These are phyloP conservation scores for Candida piceae DNA, from an alignment of 805 yeast species.

Conservation along the genomic window DNA sequence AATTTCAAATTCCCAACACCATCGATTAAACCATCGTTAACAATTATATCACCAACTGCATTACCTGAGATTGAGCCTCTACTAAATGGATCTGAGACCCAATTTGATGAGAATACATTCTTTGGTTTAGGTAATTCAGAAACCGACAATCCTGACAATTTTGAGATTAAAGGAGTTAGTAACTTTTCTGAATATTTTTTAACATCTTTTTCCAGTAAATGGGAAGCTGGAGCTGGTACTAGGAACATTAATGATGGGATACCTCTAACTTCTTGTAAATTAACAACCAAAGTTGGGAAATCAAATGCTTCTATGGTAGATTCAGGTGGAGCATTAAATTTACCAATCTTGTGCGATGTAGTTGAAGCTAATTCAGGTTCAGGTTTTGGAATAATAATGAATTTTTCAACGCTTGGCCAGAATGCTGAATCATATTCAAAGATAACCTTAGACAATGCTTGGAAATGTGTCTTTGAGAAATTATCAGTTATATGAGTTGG, in stretches of 20 bases:
- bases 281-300: slow-evolving; percentile 26
- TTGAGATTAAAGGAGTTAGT: slow-evolving; percentile 36
- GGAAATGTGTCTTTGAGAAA: slow-evolving; percentile 30
- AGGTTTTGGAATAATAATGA: slow-evolving; percentile 24
- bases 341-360: slow-evolving; percentile 8
- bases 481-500: slow-evolving; percentile 29
- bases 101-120: slow-evolving; percentile 29
- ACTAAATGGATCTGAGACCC: slow-evolving; percentile 46
- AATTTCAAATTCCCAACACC: slow-evolving; percentile 38
- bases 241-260: slow-evolving; percentile 39
- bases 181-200: slow-evolving; percentile 35
- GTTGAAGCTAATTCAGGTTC: slow-evolving; percentile 13
- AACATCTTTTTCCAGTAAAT: slow-evolving; percentile 39
- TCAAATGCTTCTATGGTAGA: slow-evolving; percentile 19
- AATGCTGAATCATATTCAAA: slow-evolving; percentile 39
- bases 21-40: slow-evolving; percentile 25
- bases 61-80: slow-evolving; percentile 45
- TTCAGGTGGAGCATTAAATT: slow-evolving; percentile 7
- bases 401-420: slow-evolving; percentile 36
- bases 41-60: slow-evolving; percentile 37
- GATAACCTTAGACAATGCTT: slow-evolving; percentile 40
- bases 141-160: slow-evolving; percentile 19
- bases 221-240: slow-evolving; percentile 44
- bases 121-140: slow-evolving; percentile 23
- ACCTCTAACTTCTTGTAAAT: slow-evolving; percentile 20